phyloP scores from a whole-genome alignment of 129 eudicot genomes.

The Gnaphalium uliginosum region DNA sequence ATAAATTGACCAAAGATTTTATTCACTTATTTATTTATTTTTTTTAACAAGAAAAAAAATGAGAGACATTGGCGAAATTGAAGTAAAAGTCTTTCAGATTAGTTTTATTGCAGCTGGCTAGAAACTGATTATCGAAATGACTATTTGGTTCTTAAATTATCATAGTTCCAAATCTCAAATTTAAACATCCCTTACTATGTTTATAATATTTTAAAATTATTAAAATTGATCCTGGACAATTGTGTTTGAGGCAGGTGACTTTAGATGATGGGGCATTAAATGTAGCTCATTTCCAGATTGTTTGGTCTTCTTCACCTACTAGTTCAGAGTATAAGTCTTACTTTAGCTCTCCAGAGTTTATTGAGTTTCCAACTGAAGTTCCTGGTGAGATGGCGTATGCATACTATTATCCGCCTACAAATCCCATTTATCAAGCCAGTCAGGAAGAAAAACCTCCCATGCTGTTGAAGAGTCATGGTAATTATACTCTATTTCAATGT shows the following conservation, averaged over 20 bases:
- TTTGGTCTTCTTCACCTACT: slow-evolving; percentile 87
- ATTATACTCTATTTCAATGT: slow-evolving; percentile 5
- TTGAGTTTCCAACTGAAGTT: slow-evolving; percentile 91
- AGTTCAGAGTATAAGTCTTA: slow-evolving; percentile 55
- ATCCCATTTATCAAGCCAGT: slow-evolving; percentile 70
- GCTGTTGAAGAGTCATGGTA: slow-evolving; percentile 87
- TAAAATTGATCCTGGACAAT: neutral
- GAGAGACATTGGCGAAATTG: neutral
- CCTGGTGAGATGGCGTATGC: slow-evolving; percentile 87
- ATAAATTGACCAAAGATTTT: neutral
- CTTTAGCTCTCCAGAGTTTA: slow-evolving; percentile 78
- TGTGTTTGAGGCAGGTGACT: slow-evolving; percentile 52
- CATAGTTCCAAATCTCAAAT: slow-evolving; percentile 2
- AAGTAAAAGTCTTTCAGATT: neutral
- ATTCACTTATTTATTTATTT: neutral
- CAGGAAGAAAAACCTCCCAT: slow-evolving; percentile 86
- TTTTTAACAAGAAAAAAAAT: neutral
- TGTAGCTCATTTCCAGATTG: slow-evolving; percentile 59
- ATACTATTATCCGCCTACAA: slow-evolving; percentile 89
- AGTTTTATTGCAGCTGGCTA: neutral
- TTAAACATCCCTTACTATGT: neutral
- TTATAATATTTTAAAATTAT: neutral
- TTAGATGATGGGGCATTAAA: slow-evolving; percentile 66
- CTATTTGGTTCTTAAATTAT: neutral
- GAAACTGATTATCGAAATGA: neutral